Base-by-base conservation (phyloP, 495 filamentous ascomycete species). In the Thermothielavioides terrestris region DNA sequence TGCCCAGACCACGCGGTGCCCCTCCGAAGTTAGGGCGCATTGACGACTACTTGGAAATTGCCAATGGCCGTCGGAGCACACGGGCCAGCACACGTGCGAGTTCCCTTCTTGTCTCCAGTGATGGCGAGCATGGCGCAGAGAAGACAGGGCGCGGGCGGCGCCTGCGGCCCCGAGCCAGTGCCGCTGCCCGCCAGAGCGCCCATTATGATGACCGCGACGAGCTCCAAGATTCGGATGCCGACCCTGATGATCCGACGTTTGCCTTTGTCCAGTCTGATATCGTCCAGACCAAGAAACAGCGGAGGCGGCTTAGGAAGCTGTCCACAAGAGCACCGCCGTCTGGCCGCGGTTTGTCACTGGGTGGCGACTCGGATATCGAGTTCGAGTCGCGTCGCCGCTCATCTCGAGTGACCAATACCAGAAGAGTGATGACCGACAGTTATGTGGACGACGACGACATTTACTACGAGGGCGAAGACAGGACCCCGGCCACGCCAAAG, bases 401-500 rank as follows among this genome's bases (percentile, higher is more conserved):
- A n/a, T 67, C 60, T 3, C 66, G 80, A 2, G 59, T 68, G 11
- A 73, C 57, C 20, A 72, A 63, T 54, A 51, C 68, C 46, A 67
- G 65, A 1, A 72, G 61, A 38, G 85, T 68, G 56, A 82, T 94
- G 75, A 67, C 71, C 43, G 88, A 94, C 55, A 65, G 50, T 6
- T 62, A 78, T 8, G 67, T 72, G 14, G 76, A 86, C 7, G 61
- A 68, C n/a, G 63, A 70, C 45, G 84, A 75, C 23, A 61, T 67
- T 1, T 70, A 68, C 36, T 73, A 76, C 26, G 55, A 84, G 15
- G 76, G 83, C 17, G 86, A 79, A n/a, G 81, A 81, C 40, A 67
- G 63, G n/a, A 64, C 73, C 21, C 57, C 56, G 10, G 62, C 53
- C 2, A 57, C 55, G 3, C 70, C 75, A 1, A 85, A 79, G 55